Evolutionary conservation across 1,284 basidiomycete species (phyloP).

Genomic region (Puccinia horiana): DNA sequence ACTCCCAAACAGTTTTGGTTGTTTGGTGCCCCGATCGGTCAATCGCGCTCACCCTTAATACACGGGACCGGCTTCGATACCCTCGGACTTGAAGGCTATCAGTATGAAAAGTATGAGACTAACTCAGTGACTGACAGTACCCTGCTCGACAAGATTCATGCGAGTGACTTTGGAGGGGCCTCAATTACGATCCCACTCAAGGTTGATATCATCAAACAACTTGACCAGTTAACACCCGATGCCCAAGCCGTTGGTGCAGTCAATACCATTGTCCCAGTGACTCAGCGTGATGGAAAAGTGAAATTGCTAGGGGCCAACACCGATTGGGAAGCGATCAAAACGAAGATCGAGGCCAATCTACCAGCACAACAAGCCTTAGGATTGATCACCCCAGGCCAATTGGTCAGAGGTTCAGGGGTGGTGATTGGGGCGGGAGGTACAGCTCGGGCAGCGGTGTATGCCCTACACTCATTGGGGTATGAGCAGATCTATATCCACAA

Average conservation of each 20-base stretch:
- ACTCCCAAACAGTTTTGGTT: conserved; percentile 75
- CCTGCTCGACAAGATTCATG: conserved; percentile 68
- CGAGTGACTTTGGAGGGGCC: conserved; percentile 84
- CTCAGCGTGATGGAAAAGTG: conserved; percentile 62
- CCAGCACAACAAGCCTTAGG: conserved; percentile 52
- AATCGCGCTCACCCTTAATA: conserved; percentile 86
- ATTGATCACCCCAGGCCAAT: conserved; percentile 57
- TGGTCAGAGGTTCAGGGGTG: conserved; percentile 64
- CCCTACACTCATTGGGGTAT: conserved; percentile 71
- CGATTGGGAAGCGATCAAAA: conserved; percentile 82
- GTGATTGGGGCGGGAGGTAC: conserved; percentile 92
- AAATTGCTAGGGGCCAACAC: conserved; percentile 84
- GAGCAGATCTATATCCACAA: conserved; percentile 79
- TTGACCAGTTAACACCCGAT: conserved; percentile 74
- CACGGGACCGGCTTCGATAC: conserved; percentile 85
- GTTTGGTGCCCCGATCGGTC: conserved; percentile 82
- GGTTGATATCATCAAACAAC: conserved; percentile 75
- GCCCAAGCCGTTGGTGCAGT: conserved; percentile 84
- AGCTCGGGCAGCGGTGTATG: conserved; percentile 85
- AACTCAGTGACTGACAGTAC: conserved; percentile 64
- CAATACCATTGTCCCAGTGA: conserved; percentile 77
- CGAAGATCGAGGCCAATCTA: conserved; percentile 60
- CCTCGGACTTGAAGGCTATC: conserved; percentile 70
- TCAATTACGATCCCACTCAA: conserved; percentile 95
- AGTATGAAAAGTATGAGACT: conserved; percentile 77